Evolutionary conservation across 2,329 filamentous ascomycete species (phyloP).

Genomic region (Lizonia empirigonia): DNA sequence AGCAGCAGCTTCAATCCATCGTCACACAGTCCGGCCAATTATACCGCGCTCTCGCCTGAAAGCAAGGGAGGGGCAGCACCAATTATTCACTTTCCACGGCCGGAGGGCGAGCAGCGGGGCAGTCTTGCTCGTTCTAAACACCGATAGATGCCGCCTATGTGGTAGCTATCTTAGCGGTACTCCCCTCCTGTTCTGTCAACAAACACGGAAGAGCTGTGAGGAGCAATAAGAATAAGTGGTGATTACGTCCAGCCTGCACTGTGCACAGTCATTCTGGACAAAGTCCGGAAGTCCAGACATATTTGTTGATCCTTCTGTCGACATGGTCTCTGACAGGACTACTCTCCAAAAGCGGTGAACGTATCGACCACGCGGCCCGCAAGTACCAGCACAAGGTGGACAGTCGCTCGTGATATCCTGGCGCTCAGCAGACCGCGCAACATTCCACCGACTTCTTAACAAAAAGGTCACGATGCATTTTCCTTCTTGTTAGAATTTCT

Average conservation of each 20-base stretch:
- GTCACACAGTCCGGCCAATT: slow-evolving; percentile 21
- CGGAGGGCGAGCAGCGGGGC: slow-evolving; percentile 19
- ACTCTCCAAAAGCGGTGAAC: slow-evolving; percentile 13
- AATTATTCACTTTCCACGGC: slow-evolving; percentile 23
- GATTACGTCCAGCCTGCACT: neutral
- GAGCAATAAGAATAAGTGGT: neutral
- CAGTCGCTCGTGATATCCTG: slow-evolving; percentile 4
- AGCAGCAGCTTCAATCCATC: slow-evolving; percentile 24
- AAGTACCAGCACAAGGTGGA: neutral
- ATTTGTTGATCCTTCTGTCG: slow-evolving; percentile 11
- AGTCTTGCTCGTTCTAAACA: slow-evolving; percentile 11
- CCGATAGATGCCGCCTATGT: slow-evolving; percentile 16
- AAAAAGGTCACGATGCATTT: neutral
- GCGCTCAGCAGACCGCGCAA: slow-evolving; percentile 12
- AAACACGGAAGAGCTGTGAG: neutral
- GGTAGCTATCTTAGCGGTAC: neutral
- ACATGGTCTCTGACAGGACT: slow-evolving; percentile 7
- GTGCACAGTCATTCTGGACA: slow-evolving; percentile 1
- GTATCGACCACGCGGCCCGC: slow-evolving; percentile 2
- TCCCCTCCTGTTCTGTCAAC: slow-evolving; percentile 7
- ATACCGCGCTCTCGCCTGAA: slow-evolving; percentile 14
- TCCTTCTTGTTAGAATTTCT: neutral
- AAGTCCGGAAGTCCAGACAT: slow-evolving; percentile 5
- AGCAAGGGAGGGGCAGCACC: slow-evolving; percentile 29
- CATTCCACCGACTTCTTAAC: slow-evolving; percentile 2